Evolutionary conservation across 768 basidiomycete species (phyloP).

Genomic region (Tricholoma sp.): DNA sequence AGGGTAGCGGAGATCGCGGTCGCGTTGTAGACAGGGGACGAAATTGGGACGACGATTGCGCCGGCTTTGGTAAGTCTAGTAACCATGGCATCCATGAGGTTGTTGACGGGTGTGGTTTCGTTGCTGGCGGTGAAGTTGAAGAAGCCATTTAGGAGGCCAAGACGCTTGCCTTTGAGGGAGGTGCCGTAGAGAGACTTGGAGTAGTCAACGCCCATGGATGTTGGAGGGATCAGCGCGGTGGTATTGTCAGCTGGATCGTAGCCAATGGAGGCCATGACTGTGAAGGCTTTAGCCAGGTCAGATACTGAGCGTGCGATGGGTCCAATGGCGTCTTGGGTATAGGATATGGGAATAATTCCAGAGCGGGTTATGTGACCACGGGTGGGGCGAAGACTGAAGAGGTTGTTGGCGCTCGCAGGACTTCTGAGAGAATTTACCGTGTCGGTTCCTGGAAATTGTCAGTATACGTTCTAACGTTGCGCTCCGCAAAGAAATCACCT

Average conservation of each 20-base stretch:
- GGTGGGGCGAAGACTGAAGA: not conserved
- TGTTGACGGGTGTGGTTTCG: not conserved
- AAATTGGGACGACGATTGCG: not conserved
- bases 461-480: not conserved
- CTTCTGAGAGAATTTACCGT: not conserved
- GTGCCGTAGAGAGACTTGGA: not conserved
- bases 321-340: not conserved
- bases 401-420: not conserved
- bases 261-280: not conserved
- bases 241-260: not conserved
- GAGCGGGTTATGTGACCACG: not conserved
- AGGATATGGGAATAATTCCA: not conserved
- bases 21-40: not conserved
- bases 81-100: not conserved
- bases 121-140: not conserved
- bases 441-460: not conserved
- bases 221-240: not conserved
- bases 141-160: not conserved
- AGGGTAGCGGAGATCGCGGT: not conserved
- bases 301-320: not conserved
- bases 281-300: not conserved
- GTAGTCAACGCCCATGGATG: not conserved
- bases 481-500: not conserved
- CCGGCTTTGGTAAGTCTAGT: not conserved
- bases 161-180: not conserved